Base-by-base conservation (phyloP, 768 basidiomycete species). In the Trametes cingulata region DNA sequence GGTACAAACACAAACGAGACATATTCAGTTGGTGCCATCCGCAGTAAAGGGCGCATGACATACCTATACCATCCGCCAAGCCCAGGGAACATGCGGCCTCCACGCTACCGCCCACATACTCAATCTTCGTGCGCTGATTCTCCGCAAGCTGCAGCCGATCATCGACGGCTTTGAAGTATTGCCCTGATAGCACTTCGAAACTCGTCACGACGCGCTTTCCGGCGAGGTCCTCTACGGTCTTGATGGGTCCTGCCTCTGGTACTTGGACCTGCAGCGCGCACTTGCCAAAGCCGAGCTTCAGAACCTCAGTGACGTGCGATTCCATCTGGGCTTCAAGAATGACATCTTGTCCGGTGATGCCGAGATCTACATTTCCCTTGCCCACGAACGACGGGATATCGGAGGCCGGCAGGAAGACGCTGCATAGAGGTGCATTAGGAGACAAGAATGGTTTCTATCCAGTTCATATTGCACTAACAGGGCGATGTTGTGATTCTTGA, bases 381-480 rank as follows among this genome's bases (percentile, higher is more conserved):
- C 95, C 97, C 45, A 99, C 97, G 74, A 98, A 99, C 27, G 95
- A 96, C 10, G 97, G 95, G 64, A 99, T 99, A 70, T 99, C 97
- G 6, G 90, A 81, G 1, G 97, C 97, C 22, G 97, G 95, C 22
- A 98, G 88, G 76, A 99, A 98, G 22, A 99, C 90, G 7, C 96
- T 98, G 25, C 6, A 25, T 2, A 39, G 33, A 5, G 42, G 29
- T 10, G 6, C 10, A 35, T 29, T 47, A 22, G 60, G 45, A 13
- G 27, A 27, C 43, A 10, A 8, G 13, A 52, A 9, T 24, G 6
- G 1, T 40, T n/a, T 14, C 7, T 3, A 1, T 6, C 9, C 12
- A n/a, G 42, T 1, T 41, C 10, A n/a, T 8, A 25, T 5, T 17
- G 7, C 2, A 74, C 90, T 60, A 68, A 96, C 96, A 99, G 86